phyloP scores from a whole-genome alignment of 163 green algal species.

The Volvox carteri region DNA sequence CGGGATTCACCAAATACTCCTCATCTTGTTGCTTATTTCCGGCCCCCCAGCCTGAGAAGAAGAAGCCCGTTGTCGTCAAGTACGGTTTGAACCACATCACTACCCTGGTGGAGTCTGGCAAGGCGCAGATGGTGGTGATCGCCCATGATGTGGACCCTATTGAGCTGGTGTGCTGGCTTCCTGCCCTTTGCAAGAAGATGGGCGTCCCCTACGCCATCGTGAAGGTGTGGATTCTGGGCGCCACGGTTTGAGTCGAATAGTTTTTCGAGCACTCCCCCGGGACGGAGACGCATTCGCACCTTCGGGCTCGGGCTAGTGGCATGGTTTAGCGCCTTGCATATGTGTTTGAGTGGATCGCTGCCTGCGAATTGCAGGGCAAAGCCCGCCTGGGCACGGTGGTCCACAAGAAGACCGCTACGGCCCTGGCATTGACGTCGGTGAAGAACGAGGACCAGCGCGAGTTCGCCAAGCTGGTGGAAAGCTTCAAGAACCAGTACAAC shows the following conservation, averaged over 20 bases:
- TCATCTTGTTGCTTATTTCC: neutral
- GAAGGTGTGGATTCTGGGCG: slow-evolving; percentile 84
- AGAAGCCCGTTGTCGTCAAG: slow-evolving; percentile 99
- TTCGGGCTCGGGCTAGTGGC: no score
- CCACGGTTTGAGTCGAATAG: no score
- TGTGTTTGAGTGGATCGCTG: no score
- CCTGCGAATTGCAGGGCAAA: slow-evolving; percentile 87
- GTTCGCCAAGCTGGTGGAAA: slow-evolving; percentile 97
- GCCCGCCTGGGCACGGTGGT: slow-evolving; percentile 96
- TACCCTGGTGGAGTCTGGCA: slow-evolving; percentile 94
- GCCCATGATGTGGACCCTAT: slow-evolving; percentile 99
- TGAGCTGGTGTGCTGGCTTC: slow-evolving; percentile 99
- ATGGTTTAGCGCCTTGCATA: no score
- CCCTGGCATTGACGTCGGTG: slow-evolving; percentile 93
- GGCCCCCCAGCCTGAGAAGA: slow-evolving; percentile 88
- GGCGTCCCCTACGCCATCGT: slow-evolving; percentile 99
- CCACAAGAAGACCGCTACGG: slow-evolving; percentile 99
- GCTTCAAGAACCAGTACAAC: slow-evolving; percentile 89
- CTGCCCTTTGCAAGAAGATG: slow-evolving; percentile 99
- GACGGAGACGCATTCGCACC: no score
- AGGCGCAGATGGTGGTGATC: slow-evolving; percentile 98
- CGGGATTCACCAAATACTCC: no score
- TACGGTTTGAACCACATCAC: slow-evolving; percentile 99
- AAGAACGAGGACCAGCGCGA: slow-evolving; percentile 99
- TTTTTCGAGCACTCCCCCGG: no score